Percentiles rank a stretch among this genome's conserved stretches.
Evolutionary conservation across 768 basidiomycete species (phyloP).

Genomic region (Albatrellus ellisii): DNA sequence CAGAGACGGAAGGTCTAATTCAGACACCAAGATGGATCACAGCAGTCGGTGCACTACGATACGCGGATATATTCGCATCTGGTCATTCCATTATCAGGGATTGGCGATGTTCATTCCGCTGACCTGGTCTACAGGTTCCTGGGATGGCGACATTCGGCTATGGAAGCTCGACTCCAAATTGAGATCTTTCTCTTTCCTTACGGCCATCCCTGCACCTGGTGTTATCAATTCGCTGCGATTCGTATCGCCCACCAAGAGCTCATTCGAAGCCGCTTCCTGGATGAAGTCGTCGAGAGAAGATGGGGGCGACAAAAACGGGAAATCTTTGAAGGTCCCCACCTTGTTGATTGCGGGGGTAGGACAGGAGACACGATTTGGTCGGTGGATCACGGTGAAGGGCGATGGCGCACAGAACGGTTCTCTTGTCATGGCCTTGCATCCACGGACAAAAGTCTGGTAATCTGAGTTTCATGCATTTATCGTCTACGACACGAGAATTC

Average conservation of each 20-base stretch:
- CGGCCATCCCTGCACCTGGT: slow-evolving; percentile 54
- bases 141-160: slow-evolving; percentile 80
- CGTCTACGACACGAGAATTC: too few relatives aligned
- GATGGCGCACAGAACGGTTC: slow-evolving; percentile 62
- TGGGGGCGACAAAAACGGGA: slow-evolving; percentile 12
- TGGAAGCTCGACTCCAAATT: slow-evolving; percentile 82
- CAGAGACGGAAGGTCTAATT: slow-evolving; percentile 63
- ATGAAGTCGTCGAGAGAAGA: slow-evolving; percentile 13
- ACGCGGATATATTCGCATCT: slow-evolving; percentile 84
- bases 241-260: slow-evolving; percentile 34
- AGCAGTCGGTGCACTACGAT: slow-evolving; percentile 65
- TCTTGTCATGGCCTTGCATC: slow-evolving; percentile 44
- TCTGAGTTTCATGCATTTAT: too few relatives aligned
- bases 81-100: slow-evolving; percentile 29
- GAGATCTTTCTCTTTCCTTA: slow-evolving; percentile 59
- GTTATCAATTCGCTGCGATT: slow-evolving; percentile 89
- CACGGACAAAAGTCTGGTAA: too few relatives aligned
- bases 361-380: slow-evolving; percentile 80
- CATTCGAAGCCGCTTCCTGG: slow-evolving; percentile 32
- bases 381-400: slow-evolving; percentile 75
- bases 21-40: slow-evolving; percentile 87
- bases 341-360: slow-evolving; percentile 72
- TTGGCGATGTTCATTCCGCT: neutral
- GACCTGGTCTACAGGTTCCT: slow-evolving; percentile 61
- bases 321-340: slow-evolving; percentile 13